Conservation (phyloP, 1,284 basidiomycete genomes). For the Hemileccinum hortonii region DNA sequence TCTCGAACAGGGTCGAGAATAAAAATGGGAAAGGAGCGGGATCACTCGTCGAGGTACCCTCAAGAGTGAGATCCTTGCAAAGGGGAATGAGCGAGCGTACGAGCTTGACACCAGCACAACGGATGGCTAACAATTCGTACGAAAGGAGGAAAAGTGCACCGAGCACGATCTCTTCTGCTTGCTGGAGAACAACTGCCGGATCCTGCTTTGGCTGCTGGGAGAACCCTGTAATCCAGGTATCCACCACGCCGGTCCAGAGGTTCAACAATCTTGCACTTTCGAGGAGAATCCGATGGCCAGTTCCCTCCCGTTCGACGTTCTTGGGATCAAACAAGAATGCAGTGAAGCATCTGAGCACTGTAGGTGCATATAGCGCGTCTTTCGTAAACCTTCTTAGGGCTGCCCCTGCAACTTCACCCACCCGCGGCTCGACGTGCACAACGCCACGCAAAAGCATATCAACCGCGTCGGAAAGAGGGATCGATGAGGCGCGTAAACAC, state of each 20-base stretch:
- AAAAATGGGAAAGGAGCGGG: slow-evolving; percentile 30
- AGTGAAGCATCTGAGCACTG: slow-evolving; percentile 70
- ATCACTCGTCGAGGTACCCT: slow-evolving; percentile 30
- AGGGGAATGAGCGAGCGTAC: slow-evolving; percentile 51
- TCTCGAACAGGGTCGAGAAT: slow-evolving; percentile 45
- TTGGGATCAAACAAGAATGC: slow-evolving; percentile 77
- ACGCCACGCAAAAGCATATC: slow-evolving; percentile 82
- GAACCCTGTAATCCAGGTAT: slow-evolving; percentile 61
- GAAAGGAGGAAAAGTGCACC: slow-evolving; percentile 81
- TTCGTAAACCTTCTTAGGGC: slow-evolving; percentile 76
- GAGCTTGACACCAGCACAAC: slow-evolving; percentile 58
- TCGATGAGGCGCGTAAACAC: slow-evolving; percentile 55
- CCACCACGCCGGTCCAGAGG: slow-evolving; percentile 77
- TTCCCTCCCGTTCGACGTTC: slow-evolving; percentile 66
- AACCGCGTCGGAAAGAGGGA: slow-evolving; percentile 62
- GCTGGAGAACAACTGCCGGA: slow-evolving; percentile 38
- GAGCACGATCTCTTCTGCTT: slow-evolving; percentile 65
- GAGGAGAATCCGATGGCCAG: slow-evolving; percentile 60
- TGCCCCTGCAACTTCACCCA: slow-evolving; percentile 68
- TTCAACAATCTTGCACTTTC: slow-evolving; percentile 65
- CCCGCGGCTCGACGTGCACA: slow-evolving; percentile 78
- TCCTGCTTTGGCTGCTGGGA: slow-evolving; percentile 42
- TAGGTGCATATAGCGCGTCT: slow-evolving; percentile 56
- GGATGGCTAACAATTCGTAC: slow-evolving; percentile 52
- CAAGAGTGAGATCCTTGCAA: slow-evolving; percentile 41